Base-by-base conservation (phyloP, 1,139 yeast genomes). In the Tardiomyces depauwii region DNA sequence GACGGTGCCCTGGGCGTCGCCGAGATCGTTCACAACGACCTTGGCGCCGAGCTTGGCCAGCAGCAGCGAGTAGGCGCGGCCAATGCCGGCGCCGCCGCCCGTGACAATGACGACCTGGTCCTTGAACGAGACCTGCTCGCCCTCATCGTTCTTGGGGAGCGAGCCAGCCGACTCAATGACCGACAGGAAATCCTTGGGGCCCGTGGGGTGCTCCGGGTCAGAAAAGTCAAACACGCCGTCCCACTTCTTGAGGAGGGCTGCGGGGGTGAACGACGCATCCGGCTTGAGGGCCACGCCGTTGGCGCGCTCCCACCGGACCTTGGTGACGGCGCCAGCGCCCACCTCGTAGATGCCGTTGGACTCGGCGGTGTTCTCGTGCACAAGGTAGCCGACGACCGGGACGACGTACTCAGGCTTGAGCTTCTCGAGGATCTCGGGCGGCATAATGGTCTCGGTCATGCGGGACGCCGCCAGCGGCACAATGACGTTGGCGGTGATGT, bases 61-160 rank as follows among this genome's bases (percentile, higher is more conserved):
- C 65, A 78, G 74, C 49, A 78, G 67, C 18, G 97, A 95, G 66
- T 91, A 94, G 51, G 89, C 86, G 62, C 82, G 80, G 55, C 98
- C 98, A 57, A 91, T 76, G 49, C 98, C 98, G 49, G 87, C 83
- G 57, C 96, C 97, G 45, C 96, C 93, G 57, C 98, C 98, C 39
- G 97, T 91, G 48, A 91, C 80, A 53, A 91, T 76, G 44, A 87
- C 96, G 49, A 89, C 96, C 68, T 83, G 85, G 57, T 73, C 88
- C 63, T 80, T 81, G 65, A 89, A 71, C 40, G 86, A 76, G 40
- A 80, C 75, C 3, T 54, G 50, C 41, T 72, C 72, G 57, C 82
- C 83, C 58, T 82, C 83, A 42, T 72, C 69, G 53, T 74, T 71
- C 21, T 69, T 53, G n/a, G 80, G 73, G 25, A 55, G 50, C 43